Percentiles rank a stretch among this genome's conserved stretches.
Conservation (phyloP, 345 rosid genomes). For the Linum tenue region DNA sequence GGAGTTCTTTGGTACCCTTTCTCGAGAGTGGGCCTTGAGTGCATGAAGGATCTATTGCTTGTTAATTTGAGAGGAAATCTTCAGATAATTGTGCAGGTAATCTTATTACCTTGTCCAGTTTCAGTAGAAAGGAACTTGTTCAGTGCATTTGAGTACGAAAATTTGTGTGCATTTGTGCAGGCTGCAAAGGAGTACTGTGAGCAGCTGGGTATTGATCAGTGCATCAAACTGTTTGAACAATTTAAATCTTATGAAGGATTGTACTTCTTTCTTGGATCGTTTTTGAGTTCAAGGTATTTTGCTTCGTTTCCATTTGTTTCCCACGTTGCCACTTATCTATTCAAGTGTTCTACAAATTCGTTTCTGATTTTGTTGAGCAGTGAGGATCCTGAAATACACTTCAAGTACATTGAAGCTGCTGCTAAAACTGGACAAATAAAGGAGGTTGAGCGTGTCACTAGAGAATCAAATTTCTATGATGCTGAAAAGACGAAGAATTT, state of each 20-base stretch:
- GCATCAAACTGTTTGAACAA: constrained; percentile 94
- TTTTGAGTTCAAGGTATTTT: constrained; percentile 78
- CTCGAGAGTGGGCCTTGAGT: constrained; percentile 99
- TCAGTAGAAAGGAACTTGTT: background rate
- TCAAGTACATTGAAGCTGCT: constrained; percentile 97
- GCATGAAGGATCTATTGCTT: constrained; percentile 96
- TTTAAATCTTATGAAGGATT: constrained; percentile 97
- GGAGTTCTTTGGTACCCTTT: constrained; percentile 95
- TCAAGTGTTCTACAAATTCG: background rate
- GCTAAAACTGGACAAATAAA: constrained; percentile 85
- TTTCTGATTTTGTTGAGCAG: constrained; percentile 29
- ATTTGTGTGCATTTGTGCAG: constrained; percentile 33
- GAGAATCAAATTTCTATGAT: constrained; percentile 93
- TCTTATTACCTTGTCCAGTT: background rate
- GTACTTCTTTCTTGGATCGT: constrained; percentile 94
- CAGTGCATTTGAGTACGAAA: background rate
- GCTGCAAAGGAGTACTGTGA: constrained; percentile 96
- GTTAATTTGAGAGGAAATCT: constrained; percentile 92
- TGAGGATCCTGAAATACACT: constrained; percentile 98
- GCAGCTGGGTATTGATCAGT: constrained; percentile 88
- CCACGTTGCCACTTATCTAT: background rate
- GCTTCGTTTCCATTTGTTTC: background rate
- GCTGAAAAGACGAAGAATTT: constrained; percentile 96
- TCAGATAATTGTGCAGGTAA: constrained; percentile 96
- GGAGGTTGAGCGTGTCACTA: constrained; percentile 99